Base-by-base conservation (phyloP, 1,139 yeast genomes). In the Entelexis sorbosivorans region DNA sequence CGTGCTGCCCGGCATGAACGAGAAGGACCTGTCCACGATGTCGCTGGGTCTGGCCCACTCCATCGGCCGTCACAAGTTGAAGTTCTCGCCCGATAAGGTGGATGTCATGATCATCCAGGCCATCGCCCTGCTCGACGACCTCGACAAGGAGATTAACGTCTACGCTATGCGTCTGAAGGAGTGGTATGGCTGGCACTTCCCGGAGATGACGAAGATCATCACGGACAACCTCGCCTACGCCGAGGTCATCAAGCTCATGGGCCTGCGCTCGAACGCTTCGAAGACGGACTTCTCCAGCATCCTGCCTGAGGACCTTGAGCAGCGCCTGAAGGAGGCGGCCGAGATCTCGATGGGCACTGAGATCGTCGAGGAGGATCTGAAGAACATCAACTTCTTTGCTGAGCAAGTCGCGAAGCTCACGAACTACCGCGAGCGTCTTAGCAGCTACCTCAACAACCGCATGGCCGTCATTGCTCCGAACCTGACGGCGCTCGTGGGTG, bases 151-250 rank as follows among this genome's bases (percentile, higher is more conserved):
- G 69, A 78, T 91, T 64, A 91, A 91, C 75, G 93, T 97, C 49
- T 91, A 86, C 65, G 91, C 97, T 61, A 91, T 91, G 99, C 82
- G 99, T 74, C 68, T 72, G 68, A 89, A 89, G 74, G 99, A 91
- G 74, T 91, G 99, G 99, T 91, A 93, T 73, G 97, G 98, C 60
- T 91, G 99, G 99, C 99, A 91, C 70, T 93, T 91, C 81, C 99
- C 99, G 42, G 99, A 91, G 73, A 79, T 91, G 78, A 96, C 96
- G 65, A 91, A 91, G 77, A 87, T 91, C 67, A 88, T 89, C 61
- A 81, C 86, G 62, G 98, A 91, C 71, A 89, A 95, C 61, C 53
- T 53, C 36, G 65, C 64, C 19, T 62, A 62, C 48, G 95, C 95
- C 55, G 82, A 93, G 75, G 85, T 88, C 62, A 86, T 91, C 65